phyloP scores from a whole-genome alignment of 2,329 filamentous ascomycete genomes.

The Fusarium longipes region DNA sequence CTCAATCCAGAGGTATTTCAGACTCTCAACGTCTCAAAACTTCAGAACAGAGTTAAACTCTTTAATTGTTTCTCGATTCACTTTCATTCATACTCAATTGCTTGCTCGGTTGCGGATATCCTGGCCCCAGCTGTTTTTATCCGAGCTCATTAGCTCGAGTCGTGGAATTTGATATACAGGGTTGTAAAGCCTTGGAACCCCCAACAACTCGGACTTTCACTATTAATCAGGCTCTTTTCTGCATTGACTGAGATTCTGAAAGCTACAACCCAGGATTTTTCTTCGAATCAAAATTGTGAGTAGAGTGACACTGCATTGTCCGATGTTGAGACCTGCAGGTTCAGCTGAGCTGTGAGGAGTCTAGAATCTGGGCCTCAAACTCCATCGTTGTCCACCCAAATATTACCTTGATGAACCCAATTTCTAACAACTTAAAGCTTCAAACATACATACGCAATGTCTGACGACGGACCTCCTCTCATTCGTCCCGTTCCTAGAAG shows the following conservation, averaged over 20 bases:
- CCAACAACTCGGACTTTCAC: constrained; percentile 23
- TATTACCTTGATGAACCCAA: neutral
- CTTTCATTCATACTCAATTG: neutral
- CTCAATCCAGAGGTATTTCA: neutral
- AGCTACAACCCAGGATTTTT: constrained; percentile 9
- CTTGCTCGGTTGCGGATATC: constrained; percentile 27
- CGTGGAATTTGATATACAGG: constrained; percentile 16
- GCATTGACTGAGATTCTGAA: constrained; percentile 2
- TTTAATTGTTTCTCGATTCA: neutral
- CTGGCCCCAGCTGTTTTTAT: constrained; percentile 28
- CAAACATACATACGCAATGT: constrained; percentile 45
- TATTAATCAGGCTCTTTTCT: neutral
- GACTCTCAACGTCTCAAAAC: neutral
- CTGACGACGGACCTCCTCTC: constrained; percentile 63
- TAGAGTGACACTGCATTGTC: constrained; percentile 30
- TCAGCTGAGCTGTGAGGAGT: constrained; percentile 19
- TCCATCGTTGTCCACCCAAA: neutral
- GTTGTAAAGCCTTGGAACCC: constrained; percentile 19
- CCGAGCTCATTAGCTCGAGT: constrained; percentile 27
- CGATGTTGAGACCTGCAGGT: constrained; percentile 22
- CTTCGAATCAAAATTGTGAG: constrained; percentile 7
- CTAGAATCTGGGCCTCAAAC: constrained; percentile 1
- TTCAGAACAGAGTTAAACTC: neutral
- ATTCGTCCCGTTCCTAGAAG: constrained; percentile 78
- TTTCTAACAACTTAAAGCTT: constrained; percentile 2